Evolutionary conservation across 2,329 filamentous ascomycete species (phyloP), one percentile per base, ranked within the genome.

Genomic region (Didymella glomerata): DNA sequence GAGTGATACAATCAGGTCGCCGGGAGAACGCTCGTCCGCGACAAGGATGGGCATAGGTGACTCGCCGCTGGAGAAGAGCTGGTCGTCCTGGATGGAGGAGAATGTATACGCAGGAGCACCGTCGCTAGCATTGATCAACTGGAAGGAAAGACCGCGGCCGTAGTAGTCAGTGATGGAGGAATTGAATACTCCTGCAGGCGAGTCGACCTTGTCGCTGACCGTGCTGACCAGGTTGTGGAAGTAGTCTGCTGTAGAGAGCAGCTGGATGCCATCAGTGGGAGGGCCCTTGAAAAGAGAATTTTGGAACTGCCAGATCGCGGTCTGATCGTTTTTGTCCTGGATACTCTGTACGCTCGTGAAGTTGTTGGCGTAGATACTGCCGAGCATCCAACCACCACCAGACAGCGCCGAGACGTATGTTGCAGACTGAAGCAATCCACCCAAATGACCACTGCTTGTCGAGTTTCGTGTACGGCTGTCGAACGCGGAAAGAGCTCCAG

Each of bases 151-250:
- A 46, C 91, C 91, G 57, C 93, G 89, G 27, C 91, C 91, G 82
- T 93, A 96, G 76, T 92, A 92, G 79, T 97, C 93, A 0, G 93
- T 97, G 57, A 97, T 83, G 9, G 91, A 90, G 3, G 85, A 86
- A 24, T 77, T 73, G 76, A 84, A 94, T 0, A 56, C 36, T 71
- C 83, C 93, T 9, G 66, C 66, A 0, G 87, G 86, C 16, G 88
- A 89, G 57, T 88, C 76, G 1, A 72, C 68, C 78, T 94, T 95
- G 4, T 74, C 80, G 0, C 80, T 65, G 1, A 93, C 89, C 14
- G 85, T 81, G 11, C 84, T 76, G 6, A 79, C 71, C 16, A 94
- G 76, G 27, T 87, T 80, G 3, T 77, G 77, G 70, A 86, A 93
- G 75, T 94, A 93, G 27, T 84, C 78, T 2, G 81, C 82, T 1